Conservation (phyloP, 2,329 filamentous ascomycete species). For the Chrysoporthe puriensis region DNA sequence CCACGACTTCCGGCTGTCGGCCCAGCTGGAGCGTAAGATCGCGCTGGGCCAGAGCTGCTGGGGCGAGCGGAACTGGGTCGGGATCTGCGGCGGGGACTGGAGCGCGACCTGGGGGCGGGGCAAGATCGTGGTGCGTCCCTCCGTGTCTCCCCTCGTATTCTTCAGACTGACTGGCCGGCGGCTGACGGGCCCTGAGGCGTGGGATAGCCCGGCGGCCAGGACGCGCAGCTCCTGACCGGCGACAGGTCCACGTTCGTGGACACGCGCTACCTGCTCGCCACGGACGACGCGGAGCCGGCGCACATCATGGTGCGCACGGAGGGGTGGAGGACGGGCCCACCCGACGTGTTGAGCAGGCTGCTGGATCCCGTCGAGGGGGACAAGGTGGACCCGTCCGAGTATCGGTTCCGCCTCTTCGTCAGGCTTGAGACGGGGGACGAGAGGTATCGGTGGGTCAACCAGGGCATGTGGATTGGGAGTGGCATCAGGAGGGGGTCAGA, state of each 20-base stretch:
- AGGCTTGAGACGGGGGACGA: slow-evolving; percentile 26
- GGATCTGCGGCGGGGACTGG: slow-evolving; percentile 28
- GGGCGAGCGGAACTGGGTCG: slow-evolving; percentile 31
- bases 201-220: slow-evolving; percentile 28
- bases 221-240: slow-evolving; percentile 29
- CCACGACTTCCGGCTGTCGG: slow-evolving; percentile 29
- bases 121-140: slow-evolving; percentile 26
- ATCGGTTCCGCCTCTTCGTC: slow-evolving; percentile 25
- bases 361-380: slow-evolving; percentile 28
- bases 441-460: slow-evolving; percentile 22
- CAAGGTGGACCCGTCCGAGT: slow-evolving; percentile 23
- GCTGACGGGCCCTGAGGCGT: too few relatives aligned
- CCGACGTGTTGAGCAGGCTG: slow-evolving; percentile 27
- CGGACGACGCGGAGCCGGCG: slow-evolving; percentile 27
- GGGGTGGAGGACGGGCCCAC: slow-evolving; percentile 31
- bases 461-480: slow-evolving; percentile 27
- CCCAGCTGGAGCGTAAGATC: slow-evolving; percentile 26
- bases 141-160: neutral
- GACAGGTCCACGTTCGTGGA: slow-evolving; percentile 29
- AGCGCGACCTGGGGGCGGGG: slow-evolving; percentile 29
- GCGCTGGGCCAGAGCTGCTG: slow-evolving; percentile 24
- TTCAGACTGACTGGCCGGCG: too few relatives aligned
- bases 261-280: slow-evolving; percentile 29
- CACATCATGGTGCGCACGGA: slow-evolving; percentile 31
- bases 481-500: slow-evolving; percentile 20